phyloP scores from a whole-genome alignment of 345 rosid species.

The Rubroshorea leprosula region DNA sequence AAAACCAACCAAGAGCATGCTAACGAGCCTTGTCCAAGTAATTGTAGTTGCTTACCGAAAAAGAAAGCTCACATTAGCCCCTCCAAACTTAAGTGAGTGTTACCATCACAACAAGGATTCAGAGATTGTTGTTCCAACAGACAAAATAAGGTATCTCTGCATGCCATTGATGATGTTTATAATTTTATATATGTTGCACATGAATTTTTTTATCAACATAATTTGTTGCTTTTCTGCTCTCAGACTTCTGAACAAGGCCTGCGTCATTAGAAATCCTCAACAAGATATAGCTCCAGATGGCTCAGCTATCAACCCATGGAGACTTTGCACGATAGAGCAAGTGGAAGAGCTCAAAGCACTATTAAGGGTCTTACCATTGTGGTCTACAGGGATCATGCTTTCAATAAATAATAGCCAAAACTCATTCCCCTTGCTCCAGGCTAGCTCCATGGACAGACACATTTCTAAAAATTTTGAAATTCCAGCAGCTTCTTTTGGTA shows the following conservation, averaged over 20 bases:
- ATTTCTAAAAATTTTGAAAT: too few species aligned
- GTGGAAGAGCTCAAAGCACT: conserved; percentile 79
- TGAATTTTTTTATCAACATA: too few species aligned
- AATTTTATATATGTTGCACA: too few species aligned
- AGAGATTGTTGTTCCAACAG: conserved; percentile 37
- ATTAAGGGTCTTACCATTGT: conserved; percentile 55
- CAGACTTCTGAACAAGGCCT: conserved; percentile 74
- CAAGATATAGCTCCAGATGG: conserved; percentile 54
- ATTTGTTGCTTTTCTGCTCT: conserved; percentile 9
- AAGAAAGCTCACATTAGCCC: conserved; percentile 43
- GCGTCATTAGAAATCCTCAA: conserved; percentile 41
- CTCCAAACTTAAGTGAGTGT: conserved; percentile 26
- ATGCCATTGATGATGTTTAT: neutral
- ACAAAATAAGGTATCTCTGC: conserved; percentile 54
- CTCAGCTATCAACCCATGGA: conserved; percentile 60
- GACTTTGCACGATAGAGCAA: conserved; percentile 66
- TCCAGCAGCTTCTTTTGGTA: too few species aligned
- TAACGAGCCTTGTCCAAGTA: conserved; percentile 47
- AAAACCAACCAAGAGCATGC: conserved; percentile 34
- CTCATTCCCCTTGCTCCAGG: conserved; percentile 60
- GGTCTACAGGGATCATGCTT: conserved; percentile 71
- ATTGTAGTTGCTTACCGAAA: conserved; percentile 41
- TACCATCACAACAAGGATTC: conserved; percentile 50
- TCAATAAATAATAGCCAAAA: conserved; percentile 55
- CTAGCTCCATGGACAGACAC: conserved; percentile 66